phyloP scores from a whole-genome alignment of 2,329 filamentous ascomycete genomes.

The Dothideomycetidae sp. region DNA sequence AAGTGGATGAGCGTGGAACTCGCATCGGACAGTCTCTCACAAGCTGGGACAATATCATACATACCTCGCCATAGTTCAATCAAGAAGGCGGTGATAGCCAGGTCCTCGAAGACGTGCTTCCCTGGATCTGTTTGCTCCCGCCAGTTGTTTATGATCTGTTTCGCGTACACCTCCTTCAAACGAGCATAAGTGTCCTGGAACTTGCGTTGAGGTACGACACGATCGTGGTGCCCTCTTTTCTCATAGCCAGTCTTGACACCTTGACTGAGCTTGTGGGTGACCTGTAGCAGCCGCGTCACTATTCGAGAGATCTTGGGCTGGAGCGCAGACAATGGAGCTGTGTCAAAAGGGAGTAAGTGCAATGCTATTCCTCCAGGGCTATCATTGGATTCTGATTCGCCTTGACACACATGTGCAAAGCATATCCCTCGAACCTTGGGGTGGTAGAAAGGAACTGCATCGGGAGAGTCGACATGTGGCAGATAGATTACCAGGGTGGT shows the following conservation, averaged over 20 bases:
- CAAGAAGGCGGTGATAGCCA: constrained; percentile 80
- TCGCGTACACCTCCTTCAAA: constrained; percentile 68
- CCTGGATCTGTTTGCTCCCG: constrained; percentile 71
- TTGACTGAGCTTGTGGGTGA: constrained; percentile 59
- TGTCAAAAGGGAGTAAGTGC: constrained; percentile 36
- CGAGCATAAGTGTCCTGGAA: constrained; percentile 72
- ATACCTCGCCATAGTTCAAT: constrained; percentile 83
- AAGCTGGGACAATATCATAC: constrained; percentile 39
- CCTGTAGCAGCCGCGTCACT: constrained; percentile 51
- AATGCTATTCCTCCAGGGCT: constrained; percentile 32
- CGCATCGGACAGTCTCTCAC: not conserved
- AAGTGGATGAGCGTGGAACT: constrained; percentile 32
- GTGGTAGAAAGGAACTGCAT: constrained; percentile 75
- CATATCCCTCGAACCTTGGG: constrained; percentile 60
- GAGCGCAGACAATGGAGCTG: constrained; percentile 10
- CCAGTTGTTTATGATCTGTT: constrained; percentile 58
- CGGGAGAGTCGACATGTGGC: constrained; percentile 50
- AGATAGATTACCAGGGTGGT: constrained; percentile 58
- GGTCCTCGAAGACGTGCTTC: constrained; percentile 92
- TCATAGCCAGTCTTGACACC: constrained; percentile 52
- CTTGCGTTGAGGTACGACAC: constrained; percentile 57
- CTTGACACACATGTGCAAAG: constrained; percentile 47
- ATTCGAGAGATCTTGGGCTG: constrained; percentile 42
- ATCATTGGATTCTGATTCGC: constrained; percentile 16
- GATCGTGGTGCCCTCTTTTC: constrained; percentile 74